Evolutionary conservation across 2,329 filamentous ascomycete genomes (phyloP).

Genomic region (Phaeosphaeria sp.): DNA sequence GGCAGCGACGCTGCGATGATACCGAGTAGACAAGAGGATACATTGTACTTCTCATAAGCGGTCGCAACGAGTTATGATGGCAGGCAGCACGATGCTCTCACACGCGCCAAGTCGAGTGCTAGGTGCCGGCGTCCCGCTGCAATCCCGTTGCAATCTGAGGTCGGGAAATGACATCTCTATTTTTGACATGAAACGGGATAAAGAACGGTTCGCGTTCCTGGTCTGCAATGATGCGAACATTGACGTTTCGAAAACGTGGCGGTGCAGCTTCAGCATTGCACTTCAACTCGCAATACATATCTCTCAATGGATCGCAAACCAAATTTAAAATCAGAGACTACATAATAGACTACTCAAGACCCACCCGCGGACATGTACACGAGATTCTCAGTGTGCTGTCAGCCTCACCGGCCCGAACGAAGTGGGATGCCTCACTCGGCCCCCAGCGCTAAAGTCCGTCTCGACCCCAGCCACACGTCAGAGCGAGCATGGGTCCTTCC

Average conservation of each 20-base stretch:
- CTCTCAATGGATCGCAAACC: background rate
- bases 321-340: too few relatives aligned
- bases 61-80: too few relatives aligned
- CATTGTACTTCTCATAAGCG: too few relatives aligned
- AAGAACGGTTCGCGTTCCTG: conserved; percentile 5
- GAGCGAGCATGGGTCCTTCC: conserved; percentile 7
- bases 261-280: background rate
- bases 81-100: background rate
- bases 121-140: background rate
- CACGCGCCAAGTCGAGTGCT: background rate
- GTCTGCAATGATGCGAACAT: background rate
- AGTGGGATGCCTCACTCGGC: conserved; percentile 4
- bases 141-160: background rate
- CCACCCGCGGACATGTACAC: background rate
- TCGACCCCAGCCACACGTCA: conserved; percentile 6
- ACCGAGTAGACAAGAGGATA: background rate
- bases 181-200: conserved; percentile 10
- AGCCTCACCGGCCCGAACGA: background rate
- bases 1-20: background rate
- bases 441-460: conserved; percentile 6
- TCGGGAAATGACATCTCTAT: conserved; percentile 2
- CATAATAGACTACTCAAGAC: background rate
- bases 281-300: too few relatives aligned
- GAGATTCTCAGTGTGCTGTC: background rate
- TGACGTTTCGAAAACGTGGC: conserved; percentile 8